phyloP scores from a whole-genome alignment of 176 grass and related monocot species.

The barley (Hordeum vulgare) region MorexV3_pseudomolecules_assembly NC_058519.1:556093645-556094144 shows the following conservation, averaged over 20 bases:
- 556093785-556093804: not conserved
- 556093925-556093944: not conserved
- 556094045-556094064: not conserved
- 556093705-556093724: not conserved
- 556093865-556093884: constrained; percentile 31
- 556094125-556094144: not conserved
- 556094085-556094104: not conserved
- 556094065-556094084: not conserved
- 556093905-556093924: constrained; percentile 52
- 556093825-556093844: constrained; percentile 5
- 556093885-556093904: constrained; percentile 45
- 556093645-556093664: not conserved
- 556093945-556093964: not conserved
- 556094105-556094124: not conserved
- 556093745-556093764: not conserved
- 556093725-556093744: not conserved
- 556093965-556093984: not conserved
- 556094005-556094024: not conserved
- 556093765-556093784: not conserved
- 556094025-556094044: not conserved
- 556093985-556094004: not conserved
- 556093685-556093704: not conserved
- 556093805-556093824: not conserved
- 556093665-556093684: not conserved
- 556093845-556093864: constrained; percentile 56